Base-by-base conservation (phyloP, 108 stramenopile species). In the Nitzschia putrida region DNA sequence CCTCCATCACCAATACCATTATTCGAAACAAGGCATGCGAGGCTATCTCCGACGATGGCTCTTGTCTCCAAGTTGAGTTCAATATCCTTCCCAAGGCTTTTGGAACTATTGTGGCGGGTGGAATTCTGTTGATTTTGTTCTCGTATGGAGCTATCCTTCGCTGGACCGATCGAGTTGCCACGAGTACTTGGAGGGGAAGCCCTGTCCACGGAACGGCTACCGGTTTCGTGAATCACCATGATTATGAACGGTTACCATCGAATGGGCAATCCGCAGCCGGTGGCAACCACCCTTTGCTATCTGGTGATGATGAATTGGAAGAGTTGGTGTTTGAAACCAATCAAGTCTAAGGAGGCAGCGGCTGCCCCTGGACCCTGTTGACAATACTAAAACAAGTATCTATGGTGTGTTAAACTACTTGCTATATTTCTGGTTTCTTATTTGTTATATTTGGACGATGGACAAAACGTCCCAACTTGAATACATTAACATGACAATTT, bases 1-100 rank as follows among this genome's bases (percentile, higher is more conserved):
- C 93, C 2, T 65, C 78, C 41, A 88, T 90, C 52, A 94, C 93
- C 16, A 68, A 77, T 41, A 94, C 93, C 0, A 91, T 94, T 24
- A 68, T 90, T 25, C 66, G 71, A 42, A 83, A 83, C 25, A 66
- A 69, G 11, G 60, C 25, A 14, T 84, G 83, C 55, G 64, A 40
- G 1, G 16, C 26, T 0, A 66, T 84, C 16, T 69, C 74, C 20
- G 57, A 73, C 11, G 66, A 76, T 64, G 78, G 76, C 21, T 76
- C 83, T 13, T 84, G 83, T 68, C 69, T 84, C 13, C 57, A 80
- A 74, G 75, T 84, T 2, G 71, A 79, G 60, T 84, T 80, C 43
- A 71, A 73, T 53, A 68, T 79, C 52, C 44, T 84, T 47, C 70
- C 66, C 2, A 12, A 57, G 16, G 18, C 76, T 0, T 82, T 82